Base-by-base conservation (phyloP, 2,329 filamentous ascomycete genomes). In the Cyphellophora attinorum region DNA sequence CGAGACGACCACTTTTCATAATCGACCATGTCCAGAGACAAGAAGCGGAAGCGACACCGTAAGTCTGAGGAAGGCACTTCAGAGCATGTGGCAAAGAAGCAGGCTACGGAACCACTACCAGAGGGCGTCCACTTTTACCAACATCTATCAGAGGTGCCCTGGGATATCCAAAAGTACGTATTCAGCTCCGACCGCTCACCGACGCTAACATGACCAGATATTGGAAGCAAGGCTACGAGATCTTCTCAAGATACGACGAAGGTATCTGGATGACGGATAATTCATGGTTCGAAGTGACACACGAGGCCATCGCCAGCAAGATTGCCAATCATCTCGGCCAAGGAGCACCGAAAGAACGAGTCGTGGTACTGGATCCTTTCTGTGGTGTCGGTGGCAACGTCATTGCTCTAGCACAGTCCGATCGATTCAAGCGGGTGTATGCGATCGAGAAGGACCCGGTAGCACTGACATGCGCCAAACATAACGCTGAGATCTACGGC, bases 261-360 rank as follows among this genome's bases (percentile, higher is more conserved):
- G 89, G 86, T 36, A 73, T 98, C 46, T 81, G 78, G 67, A 76
- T 98, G 69, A 98, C 93, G 0, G 79, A 93, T 55, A 81, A 89
- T 60, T 82, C 86, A 35, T 98, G 91, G 91, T 98, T 91, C 56
- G 91, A 88, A 36, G 88, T 96, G 5, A 98, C 93, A 0, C 88
- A 91, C 11, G 89, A 98, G 57, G 82, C 84, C 4, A 76, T 98
- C 17, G 91, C 91, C 40, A 77, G 71, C 39, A 76, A 80, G 60
- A 85, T 93, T 34, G 85, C 88, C 11, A 53, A 68, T 11, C 81
- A 94, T 51, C 67, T 94, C 27, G 65, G 70, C 11, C 62, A 67
- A 38, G 66, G 67, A 29, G 64, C 69, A 15, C 64, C 72, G 35
- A 51, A 59, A 12, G 60, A 62, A 11, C 81, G 78, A 47, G 74